Base-by-base conservation (phyloP, 805 yeast species). In the Naumovozyma castellii region DNA sequence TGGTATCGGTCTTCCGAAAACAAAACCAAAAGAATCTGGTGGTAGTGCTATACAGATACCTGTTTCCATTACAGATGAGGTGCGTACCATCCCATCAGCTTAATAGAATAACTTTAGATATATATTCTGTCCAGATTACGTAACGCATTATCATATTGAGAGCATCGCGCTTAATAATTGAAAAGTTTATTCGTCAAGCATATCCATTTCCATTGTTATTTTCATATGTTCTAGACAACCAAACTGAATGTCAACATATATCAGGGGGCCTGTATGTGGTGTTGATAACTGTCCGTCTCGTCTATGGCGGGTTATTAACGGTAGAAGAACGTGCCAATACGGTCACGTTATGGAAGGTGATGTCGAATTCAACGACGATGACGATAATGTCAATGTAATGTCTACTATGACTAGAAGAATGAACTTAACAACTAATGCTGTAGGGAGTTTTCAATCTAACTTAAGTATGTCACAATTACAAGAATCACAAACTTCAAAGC, bases 331-430 rank as follows among this genome's bases (percentile, higher is more conserved):
- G 9, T 90, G 98, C 57, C 90, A 84, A 51, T 81, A 74, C 53
- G 97, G 97, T 4, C 98, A 90, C 62, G 87, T 88, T 16, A 74
- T 76, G 60, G 90, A 80, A 47, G 87, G 88, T 28, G 82, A 79
- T 45, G 55, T 82, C 19, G 94, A 85, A 56, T 69, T 77, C 45
- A 84, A 83, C 46, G 90, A 85, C 51, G 95, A 85, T 35, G 87
- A 80, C n/a, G 90, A 79, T 43, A 81, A 73, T 28, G 59, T 60
- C 22, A 64, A 57, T 34, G 47, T 48, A 6, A 48, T 45, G 10
- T 57, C 57, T n/a, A 69, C 69, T 10, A 64, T 67, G 10, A 76
- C 85, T 4, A 68, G 75, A 51, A 65, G 84, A 41, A 53, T 81
- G 19, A 75, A 72, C 37, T 62, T 76, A 27, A 72, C 75, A 15